A percentile compares a stretch with the other conserved stretches of the same genome.
Conservation (phyloP, 306 rosid genomes). For the Acacia confusa region DNA sequence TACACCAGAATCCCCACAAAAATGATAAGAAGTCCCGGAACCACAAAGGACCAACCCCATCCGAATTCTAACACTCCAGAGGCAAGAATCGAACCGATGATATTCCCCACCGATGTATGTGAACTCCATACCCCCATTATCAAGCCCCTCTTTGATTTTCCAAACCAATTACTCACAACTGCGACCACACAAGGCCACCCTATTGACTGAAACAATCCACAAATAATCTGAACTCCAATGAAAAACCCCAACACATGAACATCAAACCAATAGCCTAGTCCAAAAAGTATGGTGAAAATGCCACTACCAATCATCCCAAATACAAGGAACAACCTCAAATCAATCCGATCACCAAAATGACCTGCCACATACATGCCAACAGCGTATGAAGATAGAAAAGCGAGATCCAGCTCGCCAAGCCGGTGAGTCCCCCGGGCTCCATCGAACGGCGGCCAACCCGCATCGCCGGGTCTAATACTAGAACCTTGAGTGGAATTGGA, state of each 20-base stretch:
- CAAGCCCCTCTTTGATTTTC: conserved; percentile 65
- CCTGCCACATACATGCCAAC: conserved; percentile 70
- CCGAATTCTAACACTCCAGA: conserved; percentile 76
- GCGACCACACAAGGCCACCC: conserved; percentile 98
- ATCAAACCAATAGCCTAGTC: conserved; percentile 83
- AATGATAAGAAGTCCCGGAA: conserved; percentile 77
- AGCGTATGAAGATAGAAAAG: conserved; percentile 61
- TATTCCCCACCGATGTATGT: conserved; percentile 88
- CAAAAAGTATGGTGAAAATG: conserved; percentile 63
- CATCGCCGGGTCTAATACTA: conserved; percentile 16
- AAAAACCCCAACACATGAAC: conserved; percentile 74
- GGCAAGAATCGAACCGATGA: conserved; percentile 77
- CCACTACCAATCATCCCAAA: conserved; percentile 91
- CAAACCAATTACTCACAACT: conserved; percentile 69
- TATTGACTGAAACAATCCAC: conserved; percentile 92
- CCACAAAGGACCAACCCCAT: conserved; percentile 97
- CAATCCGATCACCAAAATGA: conserved; percentile 61
- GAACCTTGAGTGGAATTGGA: conserved; percentile 32
- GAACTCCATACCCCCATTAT: conserved; percentile 87
- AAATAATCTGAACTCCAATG: conserved; percentile 66
- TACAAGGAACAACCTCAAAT: conserved; percentile 61
- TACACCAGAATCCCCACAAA: conserved; percentile 63
- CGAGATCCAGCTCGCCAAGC: conserved; percentile 74
- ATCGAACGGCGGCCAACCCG: conserved; percentile 69
- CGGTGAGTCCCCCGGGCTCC: conserved; percentile 56